These are phyloP conservation scores for Paraphaeosphaeria sporulosa DNA, from an alignment of 2,329 filamentous ascomycete species.

Conservation along the genomic window DNA sequence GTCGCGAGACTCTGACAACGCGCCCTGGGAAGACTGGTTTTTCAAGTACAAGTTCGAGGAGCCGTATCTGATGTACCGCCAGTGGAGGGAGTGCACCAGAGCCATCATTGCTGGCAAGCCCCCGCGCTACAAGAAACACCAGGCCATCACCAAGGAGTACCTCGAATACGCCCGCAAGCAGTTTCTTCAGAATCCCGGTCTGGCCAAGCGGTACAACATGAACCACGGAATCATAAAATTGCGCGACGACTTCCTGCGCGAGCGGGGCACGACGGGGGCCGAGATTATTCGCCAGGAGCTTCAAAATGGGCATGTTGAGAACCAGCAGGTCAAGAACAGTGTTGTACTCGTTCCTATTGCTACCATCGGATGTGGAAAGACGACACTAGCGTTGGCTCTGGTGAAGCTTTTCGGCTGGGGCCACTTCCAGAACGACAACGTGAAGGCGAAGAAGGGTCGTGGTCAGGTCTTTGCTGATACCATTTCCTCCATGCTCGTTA, in stretches of 20 bases:
- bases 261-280: slow-evolving; percentile 83
- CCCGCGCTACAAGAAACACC: slow-evolving; percentile 85
- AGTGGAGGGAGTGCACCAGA: slow-evolving; percentile 98
- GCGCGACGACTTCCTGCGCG: slow-evolving; percentile 84
- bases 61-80: slow-evolving; percentile 97
- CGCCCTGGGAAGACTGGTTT: slow-evolving; percentile 89
- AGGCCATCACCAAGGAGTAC: slow-evolving; percentile 90
- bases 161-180: slow-evolving; percentile 79
- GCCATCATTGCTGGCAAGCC: slow-evolving; percentile 77
- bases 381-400: slow-evolving; percentile 84
- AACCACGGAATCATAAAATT: slow-evolving; percentile 97
- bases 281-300: slow-evolving; percentile 84
- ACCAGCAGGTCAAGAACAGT: slow-evolving; percentile 67
- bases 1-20: slow-evolving; percentile 62
- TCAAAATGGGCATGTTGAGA: slow-evolving; percentile 59
- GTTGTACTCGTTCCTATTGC: slow-evolving; percentile 89
- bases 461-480: slow-evolving; percentile 79
- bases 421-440: slow-evolving; percentile 96
- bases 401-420: slow-evolving; percentile 88
- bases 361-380: slow-evolving; percentile 96
- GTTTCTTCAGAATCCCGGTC: slow-evolving; percentile 70
- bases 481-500: slow-evolving; percentile 70
- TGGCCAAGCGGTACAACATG: slow-evolving; percentile 76
- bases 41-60: slow-evolving; percentile 99
- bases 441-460: slow-evolving; percentile 76